Evolutionary conservation across 768 basidiomycete genomes (phyloP).

Genomic region (Leccinum disarticulatum): DNA sequence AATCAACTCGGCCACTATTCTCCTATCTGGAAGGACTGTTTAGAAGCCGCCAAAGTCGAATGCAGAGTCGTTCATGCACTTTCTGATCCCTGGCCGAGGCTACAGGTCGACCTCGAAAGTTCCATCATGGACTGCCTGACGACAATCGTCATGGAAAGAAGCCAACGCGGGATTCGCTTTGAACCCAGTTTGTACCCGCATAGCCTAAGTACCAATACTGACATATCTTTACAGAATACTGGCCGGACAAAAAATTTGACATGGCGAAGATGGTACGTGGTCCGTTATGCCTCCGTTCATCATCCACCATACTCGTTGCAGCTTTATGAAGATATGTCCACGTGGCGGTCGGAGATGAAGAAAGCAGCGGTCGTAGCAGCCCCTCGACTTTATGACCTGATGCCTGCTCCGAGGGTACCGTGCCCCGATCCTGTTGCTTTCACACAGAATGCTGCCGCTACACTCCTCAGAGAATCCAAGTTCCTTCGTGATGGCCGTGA

Average conservation of each 20-base stretch:
- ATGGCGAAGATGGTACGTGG: neutral
- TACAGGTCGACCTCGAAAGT: neutral
- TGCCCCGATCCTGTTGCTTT: neutral
- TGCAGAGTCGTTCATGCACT: neutral
- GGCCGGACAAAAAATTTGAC: neutral
- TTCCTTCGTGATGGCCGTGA: neutral
- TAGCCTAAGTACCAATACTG: neutral
- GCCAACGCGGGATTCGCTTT: neutral
- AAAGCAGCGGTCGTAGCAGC: neutral
- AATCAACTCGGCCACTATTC: neutral
- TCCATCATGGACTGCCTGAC: neutral
- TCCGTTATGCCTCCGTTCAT: neutral
- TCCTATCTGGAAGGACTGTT: neutral
- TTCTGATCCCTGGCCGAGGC: neutral
- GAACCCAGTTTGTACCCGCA: neutral
- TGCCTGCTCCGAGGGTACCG: neutral
- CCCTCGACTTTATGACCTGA: neutral
- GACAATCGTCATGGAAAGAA: neutral
- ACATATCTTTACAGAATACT: neutral
- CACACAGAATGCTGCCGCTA: neutral
- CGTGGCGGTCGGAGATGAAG: neutral
- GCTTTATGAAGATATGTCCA: neutral
- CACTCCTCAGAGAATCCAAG: neutral
- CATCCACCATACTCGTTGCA: neutral
- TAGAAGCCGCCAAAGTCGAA: neutral